phyloP scores from a whole-genome alignment of 176 grass and related monocot species.

The Lolium rigidum region DNA sequence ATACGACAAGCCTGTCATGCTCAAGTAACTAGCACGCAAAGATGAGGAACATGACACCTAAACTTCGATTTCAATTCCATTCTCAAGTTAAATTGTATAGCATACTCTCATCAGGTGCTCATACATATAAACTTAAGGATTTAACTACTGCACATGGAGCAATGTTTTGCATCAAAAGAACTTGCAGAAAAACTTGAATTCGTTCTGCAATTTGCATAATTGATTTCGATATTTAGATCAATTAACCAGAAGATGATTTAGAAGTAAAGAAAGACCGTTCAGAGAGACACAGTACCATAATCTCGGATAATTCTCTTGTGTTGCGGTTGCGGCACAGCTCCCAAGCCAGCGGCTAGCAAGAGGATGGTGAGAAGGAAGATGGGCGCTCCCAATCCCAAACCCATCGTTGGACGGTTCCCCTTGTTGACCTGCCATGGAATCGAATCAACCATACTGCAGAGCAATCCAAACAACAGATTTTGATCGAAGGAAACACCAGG shows the following conservation, averaged over 20 bases:
- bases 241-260: not conserved
- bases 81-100: not conserved
- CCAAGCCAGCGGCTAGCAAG: slow-evolving; percentile 44
- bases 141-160: not conserved
- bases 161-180: not conserved
- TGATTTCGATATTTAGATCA: not conserved
- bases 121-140: slow-evolving; percentile 13
- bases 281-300: slow-evolving; percentile 17
- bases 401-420: not conserved
- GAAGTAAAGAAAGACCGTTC: not conserved
- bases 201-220: not conserved
- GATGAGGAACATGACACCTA: not conserved
- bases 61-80: not conserved
- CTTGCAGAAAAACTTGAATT: not conserved
- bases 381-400: not conserved
- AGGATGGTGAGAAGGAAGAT: not conserved
- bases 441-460: not conserved
- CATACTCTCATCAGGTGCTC: not conserved
- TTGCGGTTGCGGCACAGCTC: slow-evolving; percentile 38
- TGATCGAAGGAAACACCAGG: not conserved
- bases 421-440: slow-evolving; percentile 5
- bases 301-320: not conserved
- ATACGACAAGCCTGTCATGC: not conserved
- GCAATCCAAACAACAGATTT: not conserved
- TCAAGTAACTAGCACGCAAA: slow-evolving; percentile 4